Percentiles rank a stretch among this genome's conserved stretches.
phyloP scores from a whole-genome alignment of 2,329 filamentous ascomycete genomes.

The Fusarium penzigii region DNA sequence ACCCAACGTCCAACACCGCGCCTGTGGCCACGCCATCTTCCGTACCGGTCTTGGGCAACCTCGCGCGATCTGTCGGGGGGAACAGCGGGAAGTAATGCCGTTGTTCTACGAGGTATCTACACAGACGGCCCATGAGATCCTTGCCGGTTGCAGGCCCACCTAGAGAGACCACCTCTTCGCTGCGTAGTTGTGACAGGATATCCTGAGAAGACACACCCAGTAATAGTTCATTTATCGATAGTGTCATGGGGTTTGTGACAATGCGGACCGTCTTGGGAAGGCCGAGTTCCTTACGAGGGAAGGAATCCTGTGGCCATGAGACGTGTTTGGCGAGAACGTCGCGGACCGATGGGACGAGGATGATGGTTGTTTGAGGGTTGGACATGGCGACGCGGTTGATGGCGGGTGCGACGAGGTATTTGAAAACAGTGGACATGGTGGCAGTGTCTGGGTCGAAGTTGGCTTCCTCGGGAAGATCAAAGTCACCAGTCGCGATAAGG shows the following conservation, averaged over 20 bases:
- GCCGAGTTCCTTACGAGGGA: slow-evolving; percentile 71
- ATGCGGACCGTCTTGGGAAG: slow-evolving; percentile 75
- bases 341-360: slow-evolving; percentile 80
- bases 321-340: slow-evolving; percentile 82
- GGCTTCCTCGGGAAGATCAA: slow-evolving; percentile 70
- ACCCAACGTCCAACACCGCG: slow-evolving; percentile 78
- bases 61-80: slow-evolving; percentile 71
- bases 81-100: slow-evolving; percentile 89
- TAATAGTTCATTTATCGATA: slow-evolving; percentile 84
- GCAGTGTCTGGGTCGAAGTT: slow-evolving; percentile 73
- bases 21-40: slow-evolving; percentile 65
- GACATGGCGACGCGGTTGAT: slow-evolving; percentile 69
- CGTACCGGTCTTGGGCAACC: slow-evolving; percentile 64
- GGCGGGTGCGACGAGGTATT: slow-evolving; percentile 72
- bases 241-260: slow-evolving; percentile 86
- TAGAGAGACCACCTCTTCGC: slow-evolving; percentile 59
- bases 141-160: slow-evolving; percentile 22
- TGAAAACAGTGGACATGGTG: slow-evolving; percentile 82
- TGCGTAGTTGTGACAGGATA: slow-evolving; percentile 76
- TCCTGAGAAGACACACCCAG: slow-evolving; percentile 84
- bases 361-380: slow-evolving; percentile 76
- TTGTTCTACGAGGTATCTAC: slow-evolving; percentile 82
- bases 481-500: slow-evolving; percentile 76
- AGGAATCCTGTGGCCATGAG: slow-evolving; percentile 71
- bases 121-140: slow-evolving; percentile 69